Conservation (phyloP, 2,329 filamentous ascomycete species). For the Pyrenophora teres region DNA sequence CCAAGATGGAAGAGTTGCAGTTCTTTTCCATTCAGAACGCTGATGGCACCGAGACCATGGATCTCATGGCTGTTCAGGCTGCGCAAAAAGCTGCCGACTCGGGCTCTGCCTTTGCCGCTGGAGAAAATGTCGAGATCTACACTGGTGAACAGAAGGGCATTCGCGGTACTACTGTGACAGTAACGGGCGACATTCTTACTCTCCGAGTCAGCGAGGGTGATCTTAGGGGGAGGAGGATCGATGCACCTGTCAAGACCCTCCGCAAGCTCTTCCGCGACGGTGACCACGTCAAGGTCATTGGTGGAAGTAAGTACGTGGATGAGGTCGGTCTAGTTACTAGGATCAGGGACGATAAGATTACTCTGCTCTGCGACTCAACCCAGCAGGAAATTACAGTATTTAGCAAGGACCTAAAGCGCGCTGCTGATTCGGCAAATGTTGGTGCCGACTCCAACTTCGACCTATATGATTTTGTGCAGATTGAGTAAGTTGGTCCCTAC, state of each 20-base stretch:
- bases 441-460: constrained; percentile 86
- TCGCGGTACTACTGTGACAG: constrained; percentile 80
- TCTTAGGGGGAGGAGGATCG: constrained; percentile 80
- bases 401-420: constrained; percentile 93
- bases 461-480: constrained; percentile 90
- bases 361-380: constrained; percentile 87
- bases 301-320: constrained; percentile 89
- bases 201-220: constrained; percentile 83
- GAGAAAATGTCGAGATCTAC: constrained; percentile 96
- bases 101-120: constrained; percentile 83
- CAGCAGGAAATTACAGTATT: constrained; percentile 96
- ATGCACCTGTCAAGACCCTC: constrained; percentile 88
- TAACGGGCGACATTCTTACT: constrained; percentile 90
- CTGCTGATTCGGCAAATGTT: constrained; percentile 86
- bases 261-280: constrained; percentile 91
- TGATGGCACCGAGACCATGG: constrained; percentile 91
- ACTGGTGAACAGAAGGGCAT: constrained; percentile 94
- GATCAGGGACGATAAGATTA: constrained; percentile 89
- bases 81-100: constrained; percentile 84
- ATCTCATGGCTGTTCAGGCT: constrained; percentile 86
- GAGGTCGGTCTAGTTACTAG: constrained; percentile 97
- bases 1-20: constrained; percentile 93
- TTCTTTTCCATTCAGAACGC: constrained; percentile 86
- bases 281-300: constrained; percentile 98
- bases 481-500: constrained; percentile 65